Conservation (phyloP, 441 rosid species). For the Dalechampia spathulata region DNA sequence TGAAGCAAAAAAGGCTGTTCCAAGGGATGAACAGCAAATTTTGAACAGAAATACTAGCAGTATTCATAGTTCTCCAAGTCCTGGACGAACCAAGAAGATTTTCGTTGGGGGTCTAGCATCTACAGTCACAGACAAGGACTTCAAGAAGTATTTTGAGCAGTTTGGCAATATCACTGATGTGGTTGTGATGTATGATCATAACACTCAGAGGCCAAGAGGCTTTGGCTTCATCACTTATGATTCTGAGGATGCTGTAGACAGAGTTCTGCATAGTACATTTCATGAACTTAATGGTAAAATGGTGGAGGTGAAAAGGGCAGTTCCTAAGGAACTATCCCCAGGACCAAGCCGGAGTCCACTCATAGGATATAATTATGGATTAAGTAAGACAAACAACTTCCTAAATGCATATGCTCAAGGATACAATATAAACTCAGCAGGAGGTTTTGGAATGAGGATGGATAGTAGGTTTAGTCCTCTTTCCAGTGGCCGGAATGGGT, state of each 20-base stretch:
- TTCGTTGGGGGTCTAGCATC: slow-evolving; percentile 97
- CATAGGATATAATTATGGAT: slow-evolving; percentile 73
- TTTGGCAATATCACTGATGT: slow-evolving; percentile 85
- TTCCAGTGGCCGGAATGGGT: slow-evolving; percentile 64
- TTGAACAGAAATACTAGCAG: slow-evolving; percentile 52
- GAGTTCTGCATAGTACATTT: slow-evolving; percentile 70
- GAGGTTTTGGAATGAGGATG: slow-evolving; percentile 81
- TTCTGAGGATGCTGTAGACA: slow-evolving; percentile 86
- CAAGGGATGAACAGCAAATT: slow-evolving; percentile 86
- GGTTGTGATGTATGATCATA: slow-evolving; percentile 96
- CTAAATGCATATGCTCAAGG: slow-evolving; percentile 86
- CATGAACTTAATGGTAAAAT: slow-evolving; percentile 94
- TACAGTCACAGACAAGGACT: slow-evolving; percentile 82
- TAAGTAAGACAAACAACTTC: slow-evolving; percentile 63
- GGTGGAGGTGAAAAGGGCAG: slow-evolving; percentile 85
- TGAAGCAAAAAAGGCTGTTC: slow-evolving; percentile 96
- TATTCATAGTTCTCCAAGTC: slow-evolving; percentile 80
- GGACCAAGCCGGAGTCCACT: slow-evolving; percentile 77
- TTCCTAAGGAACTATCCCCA: slow-evolving; percentile 87
- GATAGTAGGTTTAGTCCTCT: slow-evolving; percentile 83
- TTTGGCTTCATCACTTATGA: slow-evolving; percentile 98
- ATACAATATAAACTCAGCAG: slow-evolving; percentile 58
- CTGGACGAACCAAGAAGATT: slow-evolving; percentile 79
- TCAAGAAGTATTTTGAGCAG: slow-evolving; percentile 83
- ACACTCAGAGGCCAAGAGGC: slow-evolving; percentile 96